Conservation (phyloP, 2,329 filamentous ascomycete species). For the Cladosporium sp. region DNA sequence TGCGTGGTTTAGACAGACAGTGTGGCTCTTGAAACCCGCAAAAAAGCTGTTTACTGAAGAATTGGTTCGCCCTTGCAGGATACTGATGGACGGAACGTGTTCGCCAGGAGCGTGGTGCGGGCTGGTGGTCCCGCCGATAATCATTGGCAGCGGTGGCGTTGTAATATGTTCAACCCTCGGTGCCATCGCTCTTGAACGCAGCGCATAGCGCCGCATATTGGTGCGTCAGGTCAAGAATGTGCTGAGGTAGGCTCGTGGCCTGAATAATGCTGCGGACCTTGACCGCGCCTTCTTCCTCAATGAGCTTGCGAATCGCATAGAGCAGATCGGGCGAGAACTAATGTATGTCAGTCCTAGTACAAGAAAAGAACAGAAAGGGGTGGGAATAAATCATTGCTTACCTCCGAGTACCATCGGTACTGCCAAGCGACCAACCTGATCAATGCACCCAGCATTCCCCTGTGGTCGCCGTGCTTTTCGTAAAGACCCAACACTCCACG, state of each 20-base stretch:
- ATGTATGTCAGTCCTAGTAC: slow-evolving; percentile 3
- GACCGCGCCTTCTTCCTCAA: slow-evolving; percentile 94
- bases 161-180: slow-evolving; percentile 45
- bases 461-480: slow-evolving; percentile 69
- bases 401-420: slow-evolving; percentile 98
- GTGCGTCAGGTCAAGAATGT: slow-evolving; percentile 88
- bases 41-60: too few relatives aligned
- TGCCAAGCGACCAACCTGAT: slow-evolving; percentile 96
- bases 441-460: slow-evolving; percentile 75
- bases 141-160: not conserved
- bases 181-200: slow-evolving; percentile 89
- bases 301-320: slow-evolving; percentile 80
- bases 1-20: too few relatives aligned
- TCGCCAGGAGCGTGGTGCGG: too few relatives aligned
- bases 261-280: slow-evolving; percentile 97
- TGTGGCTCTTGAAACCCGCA: too few relatives aligned
- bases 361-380: not conserved
- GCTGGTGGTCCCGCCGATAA: too few relatives aligned
- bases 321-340: slow-evolving; percentile 88
- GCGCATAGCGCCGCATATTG: slow-evolving; percentile 93
- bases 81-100: too few relatives aligned
- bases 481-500: slow-evolving; percentile 75
- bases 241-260: slow-evolving; percentile 86
- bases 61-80: too few relatives aligned
- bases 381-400: slow-evolving; percentile 30